A percentile compares a stretch with the other conserved stretches of the same genome.
phyloP scores from a whole-genome alignment of 176 grass and related monocot genomes.

The Pharus latifolius region DNA sequence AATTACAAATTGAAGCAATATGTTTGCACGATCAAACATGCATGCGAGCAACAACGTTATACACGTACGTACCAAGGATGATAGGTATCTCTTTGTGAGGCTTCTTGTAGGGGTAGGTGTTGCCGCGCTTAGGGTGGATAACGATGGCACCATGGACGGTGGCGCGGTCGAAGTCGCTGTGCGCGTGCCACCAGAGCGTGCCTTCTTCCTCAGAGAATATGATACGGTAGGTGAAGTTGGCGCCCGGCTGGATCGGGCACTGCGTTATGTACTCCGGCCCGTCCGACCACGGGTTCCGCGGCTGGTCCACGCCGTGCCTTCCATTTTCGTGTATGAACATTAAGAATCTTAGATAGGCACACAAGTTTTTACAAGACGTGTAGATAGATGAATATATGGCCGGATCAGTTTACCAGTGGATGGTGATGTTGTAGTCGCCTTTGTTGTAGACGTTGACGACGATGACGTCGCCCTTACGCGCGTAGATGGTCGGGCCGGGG shows the following conservation, averaged over 20 bases:
- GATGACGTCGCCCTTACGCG: slow-evolving; percentile 32
- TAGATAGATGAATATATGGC: no score
- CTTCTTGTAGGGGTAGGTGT: slow-evolving; percentile 28
- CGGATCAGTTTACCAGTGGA: slow-evolving; percentile 63
- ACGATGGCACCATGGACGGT: slow-evolving; percentile 68
- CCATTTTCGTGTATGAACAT: neutral
- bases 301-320: slow-evolving; percentile 64
- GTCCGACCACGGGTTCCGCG: slow-evolving; percentile 39
- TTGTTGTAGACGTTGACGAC: slow-evolving; percentile 57
- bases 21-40: neutral
- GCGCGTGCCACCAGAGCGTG: slow-evolving; percentile 66
- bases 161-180: slow-evolving; percentile 39
- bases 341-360: no score
- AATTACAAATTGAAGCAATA: neutral
- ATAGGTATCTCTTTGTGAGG: slow-evolving; percentile 50
- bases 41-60: neutral
- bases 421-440: slow-evolving; percentile 57
- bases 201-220: slow-evolving; percentile 45
- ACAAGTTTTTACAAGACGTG: no score
- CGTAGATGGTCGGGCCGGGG: slow-evolving; percentile 61
- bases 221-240: slow-evolving; percentile 39
- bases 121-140: slow-evolving; percentile 37
- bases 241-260: slow-evolving; percentile 34
- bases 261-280: slow-evolving; percentile 59
- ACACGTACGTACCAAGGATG: slow-evolving; percentile 28